phyloP scores from a whole-genome alignment of 192 early-diverging fungal species.

The Backusella macrospora region DNA sequence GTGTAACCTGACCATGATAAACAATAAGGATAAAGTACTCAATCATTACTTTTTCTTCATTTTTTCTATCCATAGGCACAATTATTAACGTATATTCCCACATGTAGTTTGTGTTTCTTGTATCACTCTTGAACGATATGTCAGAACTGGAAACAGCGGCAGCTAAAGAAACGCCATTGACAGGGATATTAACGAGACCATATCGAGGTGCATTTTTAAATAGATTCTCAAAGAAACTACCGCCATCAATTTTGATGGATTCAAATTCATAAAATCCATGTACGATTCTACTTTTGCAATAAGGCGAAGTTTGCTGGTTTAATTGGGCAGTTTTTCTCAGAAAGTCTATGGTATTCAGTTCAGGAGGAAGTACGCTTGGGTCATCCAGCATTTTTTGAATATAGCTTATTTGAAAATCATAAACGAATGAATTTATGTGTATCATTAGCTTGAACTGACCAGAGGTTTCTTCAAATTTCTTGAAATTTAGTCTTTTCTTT shows the following conservation, averaged over 20 bases:
- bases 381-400: conserved; percentile 45
- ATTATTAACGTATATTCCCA: conserved; percentile 27
- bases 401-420: conserved; percentile 60
- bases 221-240: conserved; percentile 20
- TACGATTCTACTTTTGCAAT: conserved; percentile 53
- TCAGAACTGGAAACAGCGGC: conserved; percentile 21
- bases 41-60: conserved; percentile 11
- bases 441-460: conserved; percentile 55
- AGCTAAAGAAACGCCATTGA: conserved; percentile 8
- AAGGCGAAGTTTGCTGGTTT: conserved; percentile 45
- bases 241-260: conserved; percentile 1
- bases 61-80: background rate
- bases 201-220: conserved; percentile 25
- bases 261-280: conserved; percentile 44
- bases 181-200: conserved; percentile 15
- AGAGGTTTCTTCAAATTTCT: conserved; percentile 55
- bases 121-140: conserved; percentile 7
- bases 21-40: conserved; percentile 29
- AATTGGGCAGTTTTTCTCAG: conserved; percentile 45
- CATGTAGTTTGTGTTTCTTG: background rate
- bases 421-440: conserved; percentile 63
- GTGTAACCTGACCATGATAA: background rate
- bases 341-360: conserved; percentile 48
- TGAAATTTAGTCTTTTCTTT: conserved; percentile 42
- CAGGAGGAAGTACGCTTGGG: conserved; percentile 28